phyloP scores from a whole-genome alignment of 2,329 filamentous ascomycete genomes.

The Diaporthe velutina region DNA sequence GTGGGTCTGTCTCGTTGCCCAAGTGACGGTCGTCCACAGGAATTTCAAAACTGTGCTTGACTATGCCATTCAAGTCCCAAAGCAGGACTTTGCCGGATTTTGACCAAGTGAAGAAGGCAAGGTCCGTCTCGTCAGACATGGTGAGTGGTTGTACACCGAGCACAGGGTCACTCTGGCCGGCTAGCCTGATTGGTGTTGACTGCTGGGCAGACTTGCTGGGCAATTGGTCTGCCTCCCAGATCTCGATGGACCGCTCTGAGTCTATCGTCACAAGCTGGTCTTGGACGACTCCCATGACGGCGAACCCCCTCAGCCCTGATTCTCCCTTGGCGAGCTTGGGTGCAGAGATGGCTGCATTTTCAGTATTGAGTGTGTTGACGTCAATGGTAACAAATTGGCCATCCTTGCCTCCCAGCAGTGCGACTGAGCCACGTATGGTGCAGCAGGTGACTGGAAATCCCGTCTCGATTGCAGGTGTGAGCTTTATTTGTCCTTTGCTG shows the following conservation, averaged over 20 bases:
- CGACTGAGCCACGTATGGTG: constrained; percentile 67
- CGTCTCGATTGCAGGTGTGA: constrained; percentile 75
- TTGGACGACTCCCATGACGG: constrained; percentile 77
- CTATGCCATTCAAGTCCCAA: constrained; percentile 82
- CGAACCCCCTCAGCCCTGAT: constrained; percentile 57
- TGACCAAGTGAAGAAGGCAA: constrained; percentile 92
- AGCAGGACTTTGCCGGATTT: constrained; percentile 83
- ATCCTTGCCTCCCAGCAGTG: constrained; percentile 78
- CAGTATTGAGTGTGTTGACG: constrained; percentile 56
- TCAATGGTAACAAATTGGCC: constrained; percentile 69
- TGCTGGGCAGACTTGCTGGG: constrained; percentile 55
- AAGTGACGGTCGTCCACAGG: constrained; percentile 74
- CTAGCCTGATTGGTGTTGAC: constrained; percentile 66
- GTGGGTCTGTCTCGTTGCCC: constrained; percentile 63
- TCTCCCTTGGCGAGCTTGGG: constrained; percentile 1
- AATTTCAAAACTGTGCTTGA: constrained; percentile 74
- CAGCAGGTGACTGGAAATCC: constrained; percentile 79
- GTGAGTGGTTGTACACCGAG: constrained; percentile 79
- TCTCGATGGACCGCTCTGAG: constrained; percentile 79
- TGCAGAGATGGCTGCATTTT: background rate
- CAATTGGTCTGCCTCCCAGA: constrained; percentile 65
- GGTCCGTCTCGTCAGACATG: constrained; percentile 69
- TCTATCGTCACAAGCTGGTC: constrained; percentile 82
- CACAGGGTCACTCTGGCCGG: constrained; percentile 74
- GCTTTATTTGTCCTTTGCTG: constrained; percentile 76